These are phyloP conservation scores for Talaromyces verruculosus DNA, from an alignment of 2,329 filamentous ascomycete genomes.

Conservation along the genomic window DNA sequence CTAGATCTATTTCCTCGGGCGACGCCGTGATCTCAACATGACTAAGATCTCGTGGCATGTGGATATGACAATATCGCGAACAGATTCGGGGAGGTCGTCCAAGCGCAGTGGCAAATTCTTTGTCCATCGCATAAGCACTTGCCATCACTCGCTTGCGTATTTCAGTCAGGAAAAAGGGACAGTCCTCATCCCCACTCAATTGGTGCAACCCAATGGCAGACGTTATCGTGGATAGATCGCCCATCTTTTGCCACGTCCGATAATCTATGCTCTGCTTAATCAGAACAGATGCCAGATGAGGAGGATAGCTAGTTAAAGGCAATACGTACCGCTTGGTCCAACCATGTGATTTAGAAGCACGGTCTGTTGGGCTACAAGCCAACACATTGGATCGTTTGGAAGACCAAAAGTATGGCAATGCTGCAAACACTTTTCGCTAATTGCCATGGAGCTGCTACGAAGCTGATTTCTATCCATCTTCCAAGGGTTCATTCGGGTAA, in stretches of 20 bases:
- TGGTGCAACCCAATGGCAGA: slow-evolving; percentile 48
- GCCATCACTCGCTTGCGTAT: slow-evolving; percentile 39
- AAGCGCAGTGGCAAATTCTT: slow-evolving; percentile 46
- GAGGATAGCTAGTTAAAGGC: too few species aligned
- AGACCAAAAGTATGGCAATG: slow-evolving; percentile 6
- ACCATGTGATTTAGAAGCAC: not conserved
- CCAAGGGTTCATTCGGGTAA: not conserved
- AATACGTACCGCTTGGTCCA: not conserved
- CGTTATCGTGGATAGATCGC: slow-evolving; percentile 46
- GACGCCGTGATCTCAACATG: slow-evolving; percentile 7
- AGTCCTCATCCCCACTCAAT: slow-evolving; percentile 23
- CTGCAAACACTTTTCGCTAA: not conserved
- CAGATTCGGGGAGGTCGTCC: slow-evolving; percentile 46
- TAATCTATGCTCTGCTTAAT: slow-evolving; percentile 35
- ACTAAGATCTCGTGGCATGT: slow-evolving; percentile 28
- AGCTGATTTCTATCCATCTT: not conserved
- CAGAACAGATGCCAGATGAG: not conserved
- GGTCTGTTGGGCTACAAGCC: slow-evolving; percentile 17
- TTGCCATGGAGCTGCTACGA: not conserved
- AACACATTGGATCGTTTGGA: slow-evolving; percentile 14
- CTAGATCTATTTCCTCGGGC: not conserved
- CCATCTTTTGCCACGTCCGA: slow-evolving; percentile 46
- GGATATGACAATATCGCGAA: slow-evolving; percentile 36
- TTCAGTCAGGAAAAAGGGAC: slow-evolving; percentile 35
- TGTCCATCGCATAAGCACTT: slow-evolving; percentile 43